A percentile compares a stretch with the other conserved stretches of the same genome.
Evolutionary conservation across 202 grass and related monocot genomes (phyloP).

Genomic region (Musa balbisiana): DNA sequence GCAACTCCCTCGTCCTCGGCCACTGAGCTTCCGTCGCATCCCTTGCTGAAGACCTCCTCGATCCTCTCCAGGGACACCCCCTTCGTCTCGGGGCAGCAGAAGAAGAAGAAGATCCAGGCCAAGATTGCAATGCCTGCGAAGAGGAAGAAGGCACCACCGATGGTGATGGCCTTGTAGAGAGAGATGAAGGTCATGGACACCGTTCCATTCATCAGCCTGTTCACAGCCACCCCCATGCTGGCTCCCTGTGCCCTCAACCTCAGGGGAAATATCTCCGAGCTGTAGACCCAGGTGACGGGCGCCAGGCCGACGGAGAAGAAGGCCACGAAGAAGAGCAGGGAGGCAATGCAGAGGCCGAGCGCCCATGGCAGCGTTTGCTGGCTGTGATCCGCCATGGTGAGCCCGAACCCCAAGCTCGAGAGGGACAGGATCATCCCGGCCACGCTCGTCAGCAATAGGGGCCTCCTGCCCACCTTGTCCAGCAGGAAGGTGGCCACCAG

Average conservation of each 20-base stretch:
- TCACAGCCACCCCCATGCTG: constrained; percentile 25
- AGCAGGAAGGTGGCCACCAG: no score
- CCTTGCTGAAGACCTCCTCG: constrained; percentile 25
- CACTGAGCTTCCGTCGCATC: not conserved
- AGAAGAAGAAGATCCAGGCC: constrained; percentile 29
- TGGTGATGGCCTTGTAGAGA: constrained; percentile 33
- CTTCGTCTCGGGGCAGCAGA: constrained; percentile 28
- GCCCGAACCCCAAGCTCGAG: constrained; percentile 16
- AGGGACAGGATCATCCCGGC: constrained; percentile 26
- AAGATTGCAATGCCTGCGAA: constrained; percentile 24
- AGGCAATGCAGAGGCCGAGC: constrained; percentile 4
- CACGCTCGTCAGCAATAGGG: no score
- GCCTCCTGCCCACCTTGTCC: no score
- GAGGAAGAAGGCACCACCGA: constrained; percentile 41
- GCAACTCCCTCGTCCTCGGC: not conserved
- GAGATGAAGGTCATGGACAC: constrained; percentile 39
- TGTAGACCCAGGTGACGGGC: constrained; percentile 31
- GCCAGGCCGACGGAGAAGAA: constrained; percentile 36
- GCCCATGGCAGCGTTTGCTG: not conserved
- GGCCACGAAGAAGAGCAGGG: constrained; percentile 19
- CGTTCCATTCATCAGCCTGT: constrained; percentile 28
- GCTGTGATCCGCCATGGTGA: constrained; percentile 9
- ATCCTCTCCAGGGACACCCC: constrained; percentile 36
- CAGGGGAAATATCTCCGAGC: constrained; percentile 29
- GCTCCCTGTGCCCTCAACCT: constrained; percentile 32